These are phyloP conservation scores for Leishmania major DNA, from an alignment of 208 protist genomes.

Conservation along the genomic window DNA sequence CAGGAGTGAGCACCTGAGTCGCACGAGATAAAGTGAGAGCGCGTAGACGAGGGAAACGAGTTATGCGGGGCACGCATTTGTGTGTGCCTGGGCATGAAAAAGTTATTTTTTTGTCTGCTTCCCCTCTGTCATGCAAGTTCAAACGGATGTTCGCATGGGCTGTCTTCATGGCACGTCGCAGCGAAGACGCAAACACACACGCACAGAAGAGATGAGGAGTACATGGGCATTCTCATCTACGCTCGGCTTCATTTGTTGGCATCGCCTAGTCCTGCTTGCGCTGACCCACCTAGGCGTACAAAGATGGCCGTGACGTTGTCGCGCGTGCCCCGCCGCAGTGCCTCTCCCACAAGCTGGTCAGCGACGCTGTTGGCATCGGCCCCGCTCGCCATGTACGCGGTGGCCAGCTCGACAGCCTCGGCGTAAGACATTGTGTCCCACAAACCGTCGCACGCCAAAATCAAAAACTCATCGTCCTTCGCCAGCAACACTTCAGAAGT, in stretches of 20 bases:
- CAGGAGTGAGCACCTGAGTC: neutral
- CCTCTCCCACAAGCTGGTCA: constrained; percentile 67
- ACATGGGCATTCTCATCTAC: neutral
- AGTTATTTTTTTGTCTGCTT: too few relatives aligned
- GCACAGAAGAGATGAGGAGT: neutral
- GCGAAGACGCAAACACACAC: neutral
- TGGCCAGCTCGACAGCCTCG: constrained; percentile 76
- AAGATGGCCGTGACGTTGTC: constrained; percentile 89
- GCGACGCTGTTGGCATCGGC: constrained; percentile 46
- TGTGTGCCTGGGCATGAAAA: neutral
- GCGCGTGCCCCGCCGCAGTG: constrained; percentile 63
- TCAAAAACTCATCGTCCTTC: constrained; percentile 77
- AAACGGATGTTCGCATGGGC: neutral
- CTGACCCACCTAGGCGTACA: constrained; percentile 29
- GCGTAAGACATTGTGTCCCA: constrained; percentile 92
- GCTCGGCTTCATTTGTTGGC: neutral
- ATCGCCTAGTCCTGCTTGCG: neutral
- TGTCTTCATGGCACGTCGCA: neutral
- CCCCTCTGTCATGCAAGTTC: neutral
- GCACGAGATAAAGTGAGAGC: constrained; percentile 1
- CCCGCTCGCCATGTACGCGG: constrained; percentile 32
- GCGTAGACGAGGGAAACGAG: neutral
- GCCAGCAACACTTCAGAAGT: constrained; percentile 47
- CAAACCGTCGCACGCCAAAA: constrained; percentile 92
- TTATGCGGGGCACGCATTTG: neutral